phyloP scores from a whole-genome alignment of 2,329 filamentous ascomycete genomes.

The Sclerotinia glacialis region DNA sequence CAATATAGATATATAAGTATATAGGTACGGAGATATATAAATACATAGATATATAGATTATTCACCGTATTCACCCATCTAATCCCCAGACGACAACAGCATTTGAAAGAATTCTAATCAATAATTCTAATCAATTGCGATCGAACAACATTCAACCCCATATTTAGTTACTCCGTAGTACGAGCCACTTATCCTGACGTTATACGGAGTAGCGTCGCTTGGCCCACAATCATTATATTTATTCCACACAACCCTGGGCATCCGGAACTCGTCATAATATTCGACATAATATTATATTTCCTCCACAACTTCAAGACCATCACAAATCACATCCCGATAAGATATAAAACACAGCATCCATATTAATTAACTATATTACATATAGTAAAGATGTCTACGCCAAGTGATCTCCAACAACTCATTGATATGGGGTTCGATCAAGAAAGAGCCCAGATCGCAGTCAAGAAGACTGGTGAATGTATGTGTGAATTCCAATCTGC shows the following conservation, averaged over 20 bases:
- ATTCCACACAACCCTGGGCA: slow-evolving; percentile 1
- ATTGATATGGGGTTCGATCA: slow-evolving; percentile 79
- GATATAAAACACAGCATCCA: not conserved
- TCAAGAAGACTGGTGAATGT: slow-evolving; percentile 80
- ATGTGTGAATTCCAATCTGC: slow-evolving; percentile 42
- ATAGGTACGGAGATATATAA: not conserved
- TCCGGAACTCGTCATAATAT: not conserved
- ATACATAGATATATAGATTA: not conserved
- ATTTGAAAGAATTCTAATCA: not conserved
- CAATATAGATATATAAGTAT: not conserved
- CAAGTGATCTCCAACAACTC: slow-evolving; percentile 56
- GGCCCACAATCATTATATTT: slow-evolving; percentile 3
- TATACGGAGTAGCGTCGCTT: not conserved
- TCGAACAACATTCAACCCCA: not conserved
- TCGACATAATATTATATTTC: slow-evolving; percentile 12
- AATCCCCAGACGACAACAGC: too few relatives aligned
- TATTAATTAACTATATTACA: not conserved
- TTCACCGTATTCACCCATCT: too few relatives aligned
- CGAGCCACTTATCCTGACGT: not conserved
- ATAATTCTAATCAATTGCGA: not conserved
- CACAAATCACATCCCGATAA: not conserved
- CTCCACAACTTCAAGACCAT: not conserved
- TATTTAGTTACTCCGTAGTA: not conserved
- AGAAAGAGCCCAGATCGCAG: slow-evolving; percentile 75
- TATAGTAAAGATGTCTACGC: slow-evolving; percentile 48